Base-by-base conservation (phyloP, 1,284 basidiomycete genomes). In the Apiotrichum veenhuisii region DNA sequence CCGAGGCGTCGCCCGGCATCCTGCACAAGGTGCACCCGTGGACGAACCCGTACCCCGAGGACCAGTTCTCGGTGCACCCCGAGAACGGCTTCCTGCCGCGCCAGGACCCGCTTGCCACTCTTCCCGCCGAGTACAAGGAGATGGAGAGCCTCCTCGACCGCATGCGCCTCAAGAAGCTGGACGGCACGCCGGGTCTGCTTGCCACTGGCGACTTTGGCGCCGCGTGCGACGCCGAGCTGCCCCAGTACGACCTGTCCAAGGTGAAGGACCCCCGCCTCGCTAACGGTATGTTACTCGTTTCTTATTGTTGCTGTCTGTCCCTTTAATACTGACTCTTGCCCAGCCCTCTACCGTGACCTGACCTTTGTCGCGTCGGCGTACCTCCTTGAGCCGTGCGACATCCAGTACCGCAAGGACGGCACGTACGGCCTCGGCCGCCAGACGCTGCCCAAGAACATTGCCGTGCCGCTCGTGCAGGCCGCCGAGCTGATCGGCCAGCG, bases 301-400 rank as follows among this genome's bases (percentile, higher is more conserved):
- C 38, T 5, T 20, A n/a, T n/a, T n/a, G n/a, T n/a, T n/a, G n/a
- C n/a, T n/a, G n/a, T n/a, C n/a, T n/a, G n/a, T n/a, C n/a, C n/a
- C n/a, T n/a, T n/a, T n/a, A n/a, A n/a, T 8, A 5, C 33, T 49
- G 15, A 42, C 40, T 43, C 38, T 23, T n/a, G n/a, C n/a, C 7
- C 52, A 58, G 60, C 60, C 22, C 60, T 62, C 26, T 62, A 62
- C 54, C 60, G 60, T 34, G 60, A 62, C 60, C 60, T 62, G 20
- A 58, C 60, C 23, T 62, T 62, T 30, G 54, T 62, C 36, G 60
- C 60, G 10, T 44, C 30, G 7, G 60, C 56, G 5, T 62, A 62
- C 60, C 54, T 62, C 38, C 56, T 62, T 47, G 60, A 62, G 44
- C 60, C 60, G 4, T 62, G 60, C 54, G 57, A 62, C 57, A 36